Base-by-base conservation (phyloP, 352 stramenopile genomes). In the Pythium rhizo-oryzae region DNA sequence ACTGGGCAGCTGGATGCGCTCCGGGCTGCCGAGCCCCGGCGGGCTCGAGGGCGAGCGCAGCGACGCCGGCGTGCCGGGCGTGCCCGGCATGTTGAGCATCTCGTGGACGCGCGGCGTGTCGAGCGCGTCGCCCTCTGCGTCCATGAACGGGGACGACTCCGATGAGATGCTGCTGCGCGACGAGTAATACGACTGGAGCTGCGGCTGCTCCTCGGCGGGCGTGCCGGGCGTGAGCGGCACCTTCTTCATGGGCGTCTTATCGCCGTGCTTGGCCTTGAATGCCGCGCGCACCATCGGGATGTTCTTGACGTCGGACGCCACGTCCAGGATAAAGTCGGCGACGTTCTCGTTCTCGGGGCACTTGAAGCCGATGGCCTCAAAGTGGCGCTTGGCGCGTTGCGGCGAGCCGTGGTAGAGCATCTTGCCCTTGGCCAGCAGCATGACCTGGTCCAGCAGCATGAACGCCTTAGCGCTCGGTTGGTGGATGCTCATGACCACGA, bases 391-490 rank as follows among this genome's bases (percentile, higher is more conserved):
- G 21, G 81, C 81, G 9, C 81, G 72, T 0, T 71, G 70, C 1
- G 84, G 84, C 0, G 76, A 46, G 8, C 82, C 82, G 63, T 82
- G 77, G 69, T 92, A 92, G 0, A 93, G 67, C 59, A 89, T 69
- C 55, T 88, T 84, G 30, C 86, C 87, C 63, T 93, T 92, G 6
- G 80, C 92, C 18, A 99, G 72, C 16, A 98, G 75, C 54, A 99
- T 81, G 47, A 98, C 87, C 49, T 89, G 76, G 72, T 99, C 92
- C 19, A 99, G 70, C 39, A 90, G 77, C 52, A 93, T 62, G 73
- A 97, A 98, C 44, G 97, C 96, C 39, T 88, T 93, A 21, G 89
- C 84, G 58, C 91, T 91, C 0, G 96, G 96, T 71, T 98, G 91
- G 68, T 97, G 91, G 59, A 97, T 89, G 59, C 88, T 93, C 33